Evolutionary conservation across 164 flowering plant species (phyloP), one percentile per base, ranked within the genome.

Genomic region (Liquidambar formosana): DNA sequence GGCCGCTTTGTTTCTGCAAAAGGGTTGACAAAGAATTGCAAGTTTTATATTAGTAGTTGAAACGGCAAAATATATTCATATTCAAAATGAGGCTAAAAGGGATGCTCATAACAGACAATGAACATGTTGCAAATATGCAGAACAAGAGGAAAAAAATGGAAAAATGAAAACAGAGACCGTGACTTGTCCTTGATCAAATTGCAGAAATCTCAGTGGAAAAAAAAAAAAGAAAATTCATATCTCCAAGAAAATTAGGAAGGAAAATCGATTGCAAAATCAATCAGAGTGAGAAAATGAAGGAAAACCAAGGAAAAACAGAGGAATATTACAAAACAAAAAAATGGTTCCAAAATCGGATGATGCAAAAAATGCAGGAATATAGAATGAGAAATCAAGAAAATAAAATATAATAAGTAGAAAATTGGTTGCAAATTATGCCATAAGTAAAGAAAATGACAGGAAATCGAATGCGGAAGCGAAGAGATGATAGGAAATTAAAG

Each of bases 1-100:
- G 68, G 99, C 99, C 8, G 92, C 96, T 80, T 93, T 95, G 78
- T 95, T 95, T 83, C 99, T 95, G 84, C 64, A 71, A 70, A 68
- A 74, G 26, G 46, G 27, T 52, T 38, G 8, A 53, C 33, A 46
- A 38, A 38, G 5, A 4, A 26, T 11, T 15, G 21, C 19, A 53
- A 25, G 18, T 16, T 26, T 3, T 16, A 45, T 45, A 44, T 19
- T 63, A 19, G 10, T 5, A 8, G 3, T 23, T 12, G 16, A 44
- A 63, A 21, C n/a, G 41, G n/a, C 16, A 54, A 54, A 22, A 18
- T 26, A 64, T 22, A 33, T 25, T 3, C 8, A 14, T 25, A 14
- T 16, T 25, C 33, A 11, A 57, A 5, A 61, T 61, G 4, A n/a
- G 8, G 48, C 14, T 10, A 43, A 4, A 38, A 2, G 41, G 6